Percentiles rank a stretch among this genome's conserved stretches.
phyloP scores from a whole-genome alignment of 2,329 filamentous ascomycete species.

The Botryotinia convoluta region DNA sequence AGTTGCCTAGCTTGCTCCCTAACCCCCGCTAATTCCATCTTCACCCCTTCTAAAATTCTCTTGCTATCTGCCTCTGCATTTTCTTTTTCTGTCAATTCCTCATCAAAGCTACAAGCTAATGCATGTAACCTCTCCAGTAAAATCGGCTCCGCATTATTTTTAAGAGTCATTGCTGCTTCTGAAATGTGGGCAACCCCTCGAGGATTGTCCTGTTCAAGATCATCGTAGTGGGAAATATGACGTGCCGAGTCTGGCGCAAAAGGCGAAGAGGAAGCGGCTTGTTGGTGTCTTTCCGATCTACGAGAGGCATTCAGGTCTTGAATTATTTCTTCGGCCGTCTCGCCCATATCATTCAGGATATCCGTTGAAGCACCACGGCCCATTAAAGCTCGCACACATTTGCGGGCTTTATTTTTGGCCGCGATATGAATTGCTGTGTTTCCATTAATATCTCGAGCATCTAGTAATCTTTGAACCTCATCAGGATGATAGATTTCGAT shows the following conservation, averaged over 20 bases:
- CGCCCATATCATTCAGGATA: conserved; percentile 75
- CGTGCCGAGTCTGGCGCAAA: conserved; percentile 60
- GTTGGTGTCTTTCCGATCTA: conserved; percentile 48
- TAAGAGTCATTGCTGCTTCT: conserved; percentile 66
- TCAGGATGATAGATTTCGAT: conserved; percentile 72
- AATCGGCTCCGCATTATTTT: conserved; percentile 65
- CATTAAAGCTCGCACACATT: conserved; percentile 79
- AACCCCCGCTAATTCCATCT: conserved; percentile 62
- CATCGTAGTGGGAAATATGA: conserved; percentile 52
- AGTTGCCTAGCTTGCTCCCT: conserved; percentile 59
- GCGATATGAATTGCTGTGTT: conserved; percentile 79
- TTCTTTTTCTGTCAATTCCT: conserved; percentile 72
- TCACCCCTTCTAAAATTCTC: conserved; percentile 62
- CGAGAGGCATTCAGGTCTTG: conserved; percentile 68
- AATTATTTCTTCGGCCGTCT: conserved; percentile 83
- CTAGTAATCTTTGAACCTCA: conserved; percentile 74
- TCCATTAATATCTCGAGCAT: conserved; percentile 79
- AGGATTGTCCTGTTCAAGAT: conserved; percentile 22
- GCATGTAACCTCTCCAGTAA: conserved; percentile 71
- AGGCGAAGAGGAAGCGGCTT: conserved; percentile 69
- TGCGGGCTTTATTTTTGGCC: conserved; percentile 80
- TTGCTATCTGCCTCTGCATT: conserved; percentile 66
- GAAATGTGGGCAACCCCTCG: conserved; percentile 46
- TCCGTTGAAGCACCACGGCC: conserved; percentile 79
- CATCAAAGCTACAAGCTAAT: conserved; percentile 68